Percentiles rank a stretch among this genome's conserved stretches.
These are phyloP conservation scores for Dictyostelium brefeldianum DNA, from an alignment of 78 protist species.

Conservation along the genomic window DNA sequence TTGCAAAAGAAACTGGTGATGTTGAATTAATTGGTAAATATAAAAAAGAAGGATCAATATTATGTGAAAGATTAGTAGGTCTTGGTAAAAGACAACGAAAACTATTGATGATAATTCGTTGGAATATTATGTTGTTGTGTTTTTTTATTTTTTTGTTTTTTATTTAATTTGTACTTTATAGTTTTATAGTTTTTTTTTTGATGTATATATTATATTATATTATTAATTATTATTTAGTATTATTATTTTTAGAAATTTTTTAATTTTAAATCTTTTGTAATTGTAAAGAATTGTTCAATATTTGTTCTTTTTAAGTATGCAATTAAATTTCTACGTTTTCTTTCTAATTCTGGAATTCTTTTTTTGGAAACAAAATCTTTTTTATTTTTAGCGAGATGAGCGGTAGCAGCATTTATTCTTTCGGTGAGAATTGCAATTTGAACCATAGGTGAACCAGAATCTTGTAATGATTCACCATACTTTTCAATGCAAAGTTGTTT, in stretches of 20 bases:
- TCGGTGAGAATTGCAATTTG: conserved; percentile 76
- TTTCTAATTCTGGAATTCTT: conserved; percentile 18
- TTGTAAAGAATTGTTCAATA: conserved; percentile 51
- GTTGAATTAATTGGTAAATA: too few relatives aligned
- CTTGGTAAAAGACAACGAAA: too few relatives aligned
- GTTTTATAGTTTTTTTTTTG: not conserved
- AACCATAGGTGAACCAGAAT: conserved; percentile 56
- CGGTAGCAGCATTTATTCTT: conserved; percentile 36
- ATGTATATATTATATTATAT: too few relatives aligned
- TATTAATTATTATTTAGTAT: not conserved
- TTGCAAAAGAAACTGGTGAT: too few relatives aligned
- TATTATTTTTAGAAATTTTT: not conserved
- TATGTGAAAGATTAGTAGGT: too few relatives aligned
- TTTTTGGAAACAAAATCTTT: conserved; percentile 59
- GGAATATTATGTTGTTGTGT: too few relatives aligned
- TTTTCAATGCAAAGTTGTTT: conserved; percentile 49
- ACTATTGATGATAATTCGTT: too few relatives aligned
- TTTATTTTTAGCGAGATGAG: conserved; percentile 46
- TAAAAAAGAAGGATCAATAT: too few relatives aligned
- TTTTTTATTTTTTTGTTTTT: too few relatives aligned
- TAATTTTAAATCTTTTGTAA: conserved; percentile 67
- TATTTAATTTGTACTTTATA: too few relatives aligned
- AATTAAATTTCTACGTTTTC: conserved; percentile 49
- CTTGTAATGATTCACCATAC: conserved; percentile 39
- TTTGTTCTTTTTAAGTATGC: conserved; percentile 58